Evolutionary conservation across 2,329 filamentous ascomycete species (phyloP).

Genomic region (Epichloe aotearoae): DNA sequence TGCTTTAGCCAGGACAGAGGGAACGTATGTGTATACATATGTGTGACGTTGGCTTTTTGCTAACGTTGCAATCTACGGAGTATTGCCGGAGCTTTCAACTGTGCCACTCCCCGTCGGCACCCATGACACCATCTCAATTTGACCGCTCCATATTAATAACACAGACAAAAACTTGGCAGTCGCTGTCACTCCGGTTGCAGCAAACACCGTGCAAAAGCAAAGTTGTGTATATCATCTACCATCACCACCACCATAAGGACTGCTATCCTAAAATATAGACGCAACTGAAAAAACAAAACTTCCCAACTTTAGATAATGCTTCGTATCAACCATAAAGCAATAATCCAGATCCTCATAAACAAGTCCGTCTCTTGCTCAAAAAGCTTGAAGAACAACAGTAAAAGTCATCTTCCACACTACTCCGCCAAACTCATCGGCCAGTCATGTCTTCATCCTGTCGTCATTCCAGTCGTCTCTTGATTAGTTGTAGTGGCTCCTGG

Average conservation of each 20-base stretch:
- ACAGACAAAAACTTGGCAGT: too few relatives aligned
- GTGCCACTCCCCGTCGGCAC: too few relatives aligned
- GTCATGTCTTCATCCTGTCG: constrained; percentile 21
- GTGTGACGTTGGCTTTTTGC: too few relatives aligned
- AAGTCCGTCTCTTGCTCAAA: constrained; percentile 2
- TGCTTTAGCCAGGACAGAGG: too few relatives aligned
- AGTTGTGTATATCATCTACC: not conserved
- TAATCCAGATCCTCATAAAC: not conserved
- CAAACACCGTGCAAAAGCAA: too few relatives aligned
- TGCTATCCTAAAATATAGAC: not conserved
- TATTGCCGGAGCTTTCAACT: too few relatives aligned
- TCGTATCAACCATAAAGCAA: not conserved
- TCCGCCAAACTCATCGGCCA: constrained; percentile 1
- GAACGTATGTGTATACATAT: too few relatives aligned
- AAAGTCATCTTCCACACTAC: not conserved
- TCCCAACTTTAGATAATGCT: not conserved
- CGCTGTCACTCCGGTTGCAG: too few relatives aligned
- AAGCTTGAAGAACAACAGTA: not conserved
- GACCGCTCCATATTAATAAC: too few relatives aligned
- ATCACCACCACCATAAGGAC: not conserved
- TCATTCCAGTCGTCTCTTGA: constrained; percentile 16
- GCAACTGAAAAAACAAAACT: not conserved
- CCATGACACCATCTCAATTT: too few relatives aligned
- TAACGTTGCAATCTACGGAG: too few relatives aligned
- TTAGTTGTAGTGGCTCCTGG: constrained; percentile 6